These are phyloP conservation scores for Syncephalis plumigaleata DNA, from an alignment of 371 early-diverging fungal genomes.

Conservation along the genomic window DNA sequence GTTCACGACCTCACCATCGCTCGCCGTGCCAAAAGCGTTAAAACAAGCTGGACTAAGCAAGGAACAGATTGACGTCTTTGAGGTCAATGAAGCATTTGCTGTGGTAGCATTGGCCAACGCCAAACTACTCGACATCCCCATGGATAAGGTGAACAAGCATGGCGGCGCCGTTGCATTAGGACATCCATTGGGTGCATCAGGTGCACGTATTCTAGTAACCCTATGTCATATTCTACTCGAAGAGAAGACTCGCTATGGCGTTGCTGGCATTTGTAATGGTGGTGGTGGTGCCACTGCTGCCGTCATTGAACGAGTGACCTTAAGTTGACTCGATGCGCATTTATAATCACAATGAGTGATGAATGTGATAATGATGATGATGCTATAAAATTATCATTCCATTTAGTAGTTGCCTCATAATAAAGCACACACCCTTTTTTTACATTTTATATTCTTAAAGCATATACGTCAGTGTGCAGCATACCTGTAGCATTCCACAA, in stretches of 20 bases:
- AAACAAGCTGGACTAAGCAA: slow-evolving; percentile 44
- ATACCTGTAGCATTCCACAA: no score
- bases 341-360: no score
- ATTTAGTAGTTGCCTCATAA: no score
- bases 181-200: slow-evolving; percentile 95
- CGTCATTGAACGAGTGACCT: slow-evolving; percentile 33
- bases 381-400: no score
- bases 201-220: slow-evolving; percentile 83
- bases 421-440: no score
- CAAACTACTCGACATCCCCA: slow-evolving; percentile 50
- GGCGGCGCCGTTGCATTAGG: slow-evolving; percentile 97
- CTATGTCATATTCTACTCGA: slow-evolving; percentile 52
- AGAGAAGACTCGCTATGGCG: slow-evolving; percentile 62
- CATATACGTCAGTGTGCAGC: no score
- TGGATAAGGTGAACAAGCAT: slow-evolving; percentile 71
- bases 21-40: slow-evolving; percentile 87
- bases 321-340: no score
- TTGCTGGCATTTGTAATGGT: slow-evolving; percentile 91
- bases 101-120: slow-evolving; percentile 87
- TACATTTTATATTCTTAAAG: no score
- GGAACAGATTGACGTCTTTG: slow-evolving; percentile 60
- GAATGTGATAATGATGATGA: no score
- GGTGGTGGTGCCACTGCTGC: slow-evolving; percentile 89
- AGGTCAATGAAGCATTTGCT: slow-evolving; percentile 98
- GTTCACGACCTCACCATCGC: slow-evolving; percentile 87